phyloP scores from a whole-genome alignment of 352 stramenopile species.

The Phytophthora citricola region DNA sequence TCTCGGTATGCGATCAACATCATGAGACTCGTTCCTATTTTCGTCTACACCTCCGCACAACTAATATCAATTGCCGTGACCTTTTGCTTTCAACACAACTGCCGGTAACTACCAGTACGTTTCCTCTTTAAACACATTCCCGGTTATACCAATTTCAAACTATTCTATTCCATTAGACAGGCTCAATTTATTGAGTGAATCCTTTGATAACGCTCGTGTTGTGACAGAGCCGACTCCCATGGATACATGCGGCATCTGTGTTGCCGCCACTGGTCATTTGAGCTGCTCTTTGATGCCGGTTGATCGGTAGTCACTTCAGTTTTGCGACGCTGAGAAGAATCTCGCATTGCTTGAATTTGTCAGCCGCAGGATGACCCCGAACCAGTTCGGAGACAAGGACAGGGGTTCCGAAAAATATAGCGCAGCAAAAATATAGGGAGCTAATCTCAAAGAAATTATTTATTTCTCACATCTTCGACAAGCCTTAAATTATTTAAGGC shows the following conservation, averaged over 20 bases:
- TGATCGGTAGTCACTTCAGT: slow-evolving; percentile 13
- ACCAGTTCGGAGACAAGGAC: slow-evolving; percentile 34
- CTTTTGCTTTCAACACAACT: neutral
- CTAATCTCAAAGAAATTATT: too few species aligned
- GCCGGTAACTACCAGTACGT: neutral
- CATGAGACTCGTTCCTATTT: neutral
- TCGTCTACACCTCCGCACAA: slow-evolving; percentile 9
- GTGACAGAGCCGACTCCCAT: slow-evolving; percentile 19
- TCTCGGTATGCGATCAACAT: neutral
- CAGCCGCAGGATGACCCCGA: slow-evolving; percentile 14
- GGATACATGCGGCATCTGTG: slow-evolving; percentile 21
- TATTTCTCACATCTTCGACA: too few species aligned
- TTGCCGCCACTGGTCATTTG: slow-evolving; percentile 1
- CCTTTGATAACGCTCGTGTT: slow-evolving; percentile 15
- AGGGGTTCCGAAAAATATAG: too few species aligned
- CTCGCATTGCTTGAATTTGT: neutral
- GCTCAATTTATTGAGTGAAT: slow-evolving; percentile 10
- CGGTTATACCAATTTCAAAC: neutral
- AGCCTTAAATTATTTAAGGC: too few species aligned
- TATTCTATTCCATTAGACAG: neutral
- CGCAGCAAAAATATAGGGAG: too few species aligned
- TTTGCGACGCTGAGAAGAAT: slow-evolving; percentile 12
- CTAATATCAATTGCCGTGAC: neutral
- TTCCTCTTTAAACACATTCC: neutral
- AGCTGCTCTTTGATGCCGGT: neutral